Evolutionary conservation across 2,329 filamentous ascomycete species (phyloP), one percentile per base, ranked within the genome.

Genomic region (Westerdykella sp.): DNA sequence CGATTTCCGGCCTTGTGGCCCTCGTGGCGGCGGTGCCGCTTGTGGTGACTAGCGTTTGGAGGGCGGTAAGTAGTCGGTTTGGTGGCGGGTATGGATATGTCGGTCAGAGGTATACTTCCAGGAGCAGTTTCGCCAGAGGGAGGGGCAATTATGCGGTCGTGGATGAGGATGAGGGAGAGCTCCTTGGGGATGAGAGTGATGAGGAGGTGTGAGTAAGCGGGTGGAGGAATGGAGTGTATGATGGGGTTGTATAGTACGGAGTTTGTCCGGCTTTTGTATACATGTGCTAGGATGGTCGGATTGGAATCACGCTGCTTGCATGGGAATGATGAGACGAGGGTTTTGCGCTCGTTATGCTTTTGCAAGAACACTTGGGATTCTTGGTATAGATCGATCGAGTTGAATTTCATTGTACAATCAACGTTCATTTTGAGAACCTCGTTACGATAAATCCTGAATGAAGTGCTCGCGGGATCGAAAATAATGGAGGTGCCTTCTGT

Each of bases 91-190:
- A 35, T 14, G 76, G 70, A 45, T 62, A 69, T 53, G 69, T 69
- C n/a, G 76, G 78, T 31, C 74, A 85, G 47, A 81, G 84, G 43
- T 98, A 94, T 65, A 93, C 89, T 13, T 95, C 87, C 39, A 76
- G 94, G 46, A 86, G 87, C 59, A 91, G 87, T 48, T 98, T 98
- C 69, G 85, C 89, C 5, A 79, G 89, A 44, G 85, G 87, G 1
- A 79, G 87, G 43, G 84, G 85, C n/a, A 87, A 95, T 66, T 97
- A 97, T 66, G 80, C 83, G 13, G 78, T 84, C 57, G 88, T 95
- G 40, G 89, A 95, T 57, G 86, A 93, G 40, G 93, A 97, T 62
- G 93, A 97, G 65, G 91, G 91, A 39, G 91, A 97, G 72, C 72
- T 98, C 54, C 71, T 98, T 30, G 93, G 93, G 1, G 91, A 96